A percentile compares a stretch with the other conserved stretches of the same genome.
phyloP scores from a whole-genome alignment of 257 asterid genomes.

The Nicotiana paniculata region DNA sequence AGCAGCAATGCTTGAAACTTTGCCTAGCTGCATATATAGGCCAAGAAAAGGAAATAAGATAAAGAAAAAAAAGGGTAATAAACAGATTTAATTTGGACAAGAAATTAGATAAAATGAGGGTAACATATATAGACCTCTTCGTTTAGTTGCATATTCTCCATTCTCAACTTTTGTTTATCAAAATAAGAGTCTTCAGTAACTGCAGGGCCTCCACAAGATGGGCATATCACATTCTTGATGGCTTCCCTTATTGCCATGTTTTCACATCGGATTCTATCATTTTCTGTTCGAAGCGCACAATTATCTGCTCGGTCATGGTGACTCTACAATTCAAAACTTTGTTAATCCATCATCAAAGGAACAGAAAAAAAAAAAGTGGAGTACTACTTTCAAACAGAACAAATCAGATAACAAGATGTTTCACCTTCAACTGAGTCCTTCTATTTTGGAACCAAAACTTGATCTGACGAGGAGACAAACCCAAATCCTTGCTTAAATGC shows the following conservation, averaged over 20 bases:
- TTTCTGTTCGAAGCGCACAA: conserved; percentile 57
- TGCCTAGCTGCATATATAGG: conserved; percentile 48
- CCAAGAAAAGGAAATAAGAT: neutral
- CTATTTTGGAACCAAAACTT: conserved; percentile 98
- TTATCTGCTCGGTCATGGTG: conserved; percentile 85
- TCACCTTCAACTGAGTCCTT: conserved; percentile 93
- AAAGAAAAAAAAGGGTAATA: neutral
- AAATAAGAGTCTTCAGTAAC: conserved; percentile 62
- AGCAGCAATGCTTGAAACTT: conserved; percentile 87
- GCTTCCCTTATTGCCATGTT: conserved; percentile 85
- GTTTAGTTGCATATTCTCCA: conserved; percentile 73
- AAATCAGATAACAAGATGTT: neutral
- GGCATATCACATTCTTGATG: conserved; percentile 70
- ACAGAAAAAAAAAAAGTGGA: neutral
- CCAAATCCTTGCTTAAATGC: conserved; percentile 76
- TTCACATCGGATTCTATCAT: conserved; percentile 76
- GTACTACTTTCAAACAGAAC: neutral
- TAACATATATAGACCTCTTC: conserved; percentile 46
- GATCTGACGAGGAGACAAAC: conserved; percentile 84
- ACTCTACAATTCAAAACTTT: conserved; percentile 37
- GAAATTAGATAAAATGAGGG: neutral
- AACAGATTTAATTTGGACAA: neutral
- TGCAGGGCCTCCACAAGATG: conserved; percentile 88
- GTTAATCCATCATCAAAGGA: neutral
- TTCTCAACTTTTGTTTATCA: conserved; percentile 67